A percentile compares a stretch with the other conserved stretches of the same genome.
phyloP scores from a whole-genome alignment of 441 rosid species.

The Geranium incanum region DNA sequence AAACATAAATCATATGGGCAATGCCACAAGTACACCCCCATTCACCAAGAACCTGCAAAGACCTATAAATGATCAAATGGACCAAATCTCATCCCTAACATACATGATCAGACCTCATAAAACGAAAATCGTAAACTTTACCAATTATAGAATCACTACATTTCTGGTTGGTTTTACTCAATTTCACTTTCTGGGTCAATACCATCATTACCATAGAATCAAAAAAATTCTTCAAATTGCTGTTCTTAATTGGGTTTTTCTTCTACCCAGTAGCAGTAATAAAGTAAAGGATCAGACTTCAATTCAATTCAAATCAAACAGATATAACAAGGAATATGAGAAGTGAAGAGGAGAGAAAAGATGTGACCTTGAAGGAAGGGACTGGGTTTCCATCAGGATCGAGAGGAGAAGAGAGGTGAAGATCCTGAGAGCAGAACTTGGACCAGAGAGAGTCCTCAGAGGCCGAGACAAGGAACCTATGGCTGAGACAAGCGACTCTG shows the following conservation, averaged over 20 bases:
- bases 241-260: not conserved
- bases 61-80: not conserved
- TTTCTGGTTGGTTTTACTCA: not conserved
- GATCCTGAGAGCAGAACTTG: slow-evolving; percentile 44
- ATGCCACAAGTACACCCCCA: not conserved
- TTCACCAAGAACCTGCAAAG: too few species aligned
- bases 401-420: slow-evolving; percentile 56
- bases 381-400: slow-evolving; percentile 46
- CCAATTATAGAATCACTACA: not conserved
- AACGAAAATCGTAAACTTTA: not conserved
- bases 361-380: slow-evolving; percentile 67
- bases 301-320: not conserved
- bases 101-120: not conserved
- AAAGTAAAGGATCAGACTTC: not conserved
- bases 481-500: slow-evolving; percentile 47
- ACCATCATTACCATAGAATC: not conserved
- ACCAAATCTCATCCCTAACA: not conserved
- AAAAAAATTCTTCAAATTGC: not conserved
- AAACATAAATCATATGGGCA: not conserved
- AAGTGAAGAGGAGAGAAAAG: not conserved
- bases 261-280: not conserved
- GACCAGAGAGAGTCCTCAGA: slow-evolving; percentile 76
- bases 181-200: not conserved
- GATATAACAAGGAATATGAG: not conserved
- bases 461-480: slow-evolving; percentile 38